Conservation (phyloP, 2,329 filamentous ascomycete species). For the Bretziella fagacearum region DNA sequence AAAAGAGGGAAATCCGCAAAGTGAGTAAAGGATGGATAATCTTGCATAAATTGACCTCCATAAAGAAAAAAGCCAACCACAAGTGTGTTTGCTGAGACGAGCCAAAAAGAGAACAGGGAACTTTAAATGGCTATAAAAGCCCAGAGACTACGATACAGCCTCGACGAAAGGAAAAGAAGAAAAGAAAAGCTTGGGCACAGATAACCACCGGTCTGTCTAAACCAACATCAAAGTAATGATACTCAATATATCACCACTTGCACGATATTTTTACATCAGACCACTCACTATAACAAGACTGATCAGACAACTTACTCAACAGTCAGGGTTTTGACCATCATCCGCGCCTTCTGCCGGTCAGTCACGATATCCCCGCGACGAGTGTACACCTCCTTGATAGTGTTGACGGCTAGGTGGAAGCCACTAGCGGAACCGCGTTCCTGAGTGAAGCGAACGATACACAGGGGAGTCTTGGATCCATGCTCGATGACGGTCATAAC, state of each 20-base stretch:
- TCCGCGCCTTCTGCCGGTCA: constrained; percentile 48
- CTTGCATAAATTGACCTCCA: too few relatives aligned
- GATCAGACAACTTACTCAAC: constrained; percentile 4
- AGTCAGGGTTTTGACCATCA: constrained; percentile 51
- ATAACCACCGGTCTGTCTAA: too few relatives aligned
- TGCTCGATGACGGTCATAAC: constrained; percentile 82
- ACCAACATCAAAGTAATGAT: too few relatives aligned
- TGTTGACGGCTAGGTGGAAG: constrained; percentile 68
- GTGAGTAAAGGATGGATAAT: too few relatives aligned
- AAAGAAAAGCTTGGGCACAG: too few relatives aligned
- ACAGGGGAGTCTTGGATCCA: constrained; percentile 56
- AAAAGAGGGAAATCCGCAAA: too few relatives aligned
- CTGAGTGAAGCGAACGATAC: constrained; percentile 72
- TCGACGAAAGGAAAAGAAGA: too few relatives aligned
- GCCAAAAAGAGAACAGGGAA: too few relatives aligned
- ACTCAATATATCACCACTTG: too few relatives aligned
- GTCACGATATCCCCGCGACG: constrained; percentile 49
- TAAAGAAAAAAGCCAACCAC: constrained; percentile 5
- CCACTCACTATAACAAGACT: not conserved
- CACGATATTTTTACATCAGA: not conserved
- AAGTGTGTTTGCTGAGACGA: too few relatives aligned
- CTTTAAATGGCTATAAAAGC: too few relatives aligned
- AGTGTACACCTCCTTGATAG: constrained; percentile 52
- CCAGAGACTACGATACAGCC: too few relatives aligned
- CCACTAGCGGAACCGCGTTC: constrained; percentile 82